Conservation (phyloP, 345 rosid genomes). For the Melaleuca quinquenervia region DNA sequence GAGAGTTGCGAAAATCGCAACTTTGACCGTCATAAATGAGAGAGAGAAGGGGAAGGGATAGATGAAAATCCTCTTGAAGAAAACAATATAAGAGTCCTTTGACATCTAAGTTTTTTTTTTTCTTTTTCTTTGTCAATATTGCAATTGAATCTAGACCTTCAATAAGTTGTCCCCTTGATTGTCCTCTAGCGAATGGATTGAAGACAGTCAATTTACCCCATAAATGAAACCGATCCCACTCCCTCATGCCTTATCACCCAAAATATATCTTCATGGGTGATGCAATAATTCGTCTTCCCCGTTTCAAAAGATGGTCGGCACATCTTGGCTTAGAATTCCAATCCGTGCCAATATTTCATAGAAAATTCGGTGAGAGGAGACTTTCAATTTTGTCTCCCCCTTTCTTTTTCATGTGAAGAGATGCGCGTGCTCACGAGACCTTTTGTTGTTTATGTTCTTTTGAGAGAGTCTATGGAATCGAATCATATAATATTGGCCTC, state of each 20-base stretch:
- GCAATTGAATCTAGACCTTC: background rate
- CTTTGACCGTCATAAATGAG: rapidly evolving
- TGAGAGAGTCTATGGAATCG: background rate
- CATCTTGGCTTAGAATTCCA: no score
- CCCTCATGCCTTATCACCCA: background rate
- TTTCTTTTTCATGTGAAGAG: background rate
- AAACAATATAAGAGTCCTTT: background rate
- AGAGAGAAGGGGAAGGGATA: background rate
- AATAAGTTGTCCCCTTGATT: background rate
- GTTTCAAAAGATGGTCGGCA: background rate
- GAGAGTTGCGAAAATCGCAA: background rate
- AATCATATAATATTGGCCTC: background rate
- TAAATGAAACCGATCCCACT: background rate
- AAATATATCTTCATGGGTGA: background rate
- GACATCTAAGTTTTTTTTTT: background rate
- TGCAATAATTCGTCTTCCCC: background rate
- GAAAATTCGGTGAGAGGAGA: background rate
- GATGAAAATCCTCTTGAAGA: background rate
- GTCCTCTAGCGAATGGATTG: background rate
- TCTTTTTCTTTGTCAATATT: background rate
- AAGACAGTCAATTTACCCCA: background rate
- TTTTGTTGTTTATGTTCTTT: background rate
- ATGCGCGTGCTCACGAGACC: background rate
- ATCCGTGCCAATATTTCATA: no score
- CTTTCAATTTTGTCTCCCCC: background rate